Base-by-base conservation (phyloP, 805 yeast species). In the Hanseniaspora occidentalis region DNA sequence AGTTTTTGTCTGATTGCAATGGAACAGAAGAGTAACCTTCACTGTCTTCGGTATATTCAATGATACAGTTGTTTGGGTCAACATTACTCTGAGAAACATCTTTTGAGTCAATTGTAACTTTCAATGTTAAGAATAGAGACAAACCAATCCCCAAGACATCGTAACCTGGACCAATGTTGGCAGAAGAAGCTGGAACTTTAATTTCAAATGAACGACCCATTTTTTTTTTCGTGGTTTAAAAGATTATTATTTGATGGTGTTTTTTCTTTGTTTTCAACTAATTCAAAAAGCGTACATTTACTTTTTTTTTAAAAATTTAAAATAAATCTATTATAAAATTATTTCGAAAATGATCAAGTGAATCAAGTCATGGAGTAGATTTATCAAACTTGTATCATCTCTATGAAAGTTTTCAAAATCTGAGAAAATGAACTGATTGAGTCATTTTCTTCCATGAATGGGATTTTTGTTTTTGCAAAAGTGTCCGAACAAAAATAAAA, bases 141-240 rank as follows among this genome's bases (percentile, higher is more conserved):
- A 92, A 69, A 36, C 96, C 96, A 31, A 92, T 79, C 19, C 98
- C 98, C 39, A 92, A 65, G 6, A 92, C 98, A 61, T 92, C 98
- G 56, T 89, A 92, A 1, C 98, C 98, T 8, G 98, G 98, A 7
- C 98, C 98, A 39, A 92, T 89, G 54, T 92, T 92, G 53, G 98
- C 98, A 38, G 95, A 83, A 4, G 97, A 88, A 6, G 97, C 96
- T 3, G 98, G 98, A 14, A 89, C 92, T 41, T 73, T 75, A 50
- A 84, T 72, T 35, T 57, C 60, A 60, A 80, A 80, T 41, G 69
- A 65, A 45, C 75, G 68, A 42, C 60, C 48, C 75, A 65, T 70
- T n/a, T 36, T 31, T 26, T 16, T 14, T 19, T 17, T 29, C 18
- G 10, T 18, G 14, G 23, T 17, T n/a, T n/a, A n/a, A n/a, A n/a